These are phyloP conservation scores for Fusarium dimerum DNA, from an alignment of 2,329 filamentous ascomycete species.

Conservation along the genomic window DNA sequence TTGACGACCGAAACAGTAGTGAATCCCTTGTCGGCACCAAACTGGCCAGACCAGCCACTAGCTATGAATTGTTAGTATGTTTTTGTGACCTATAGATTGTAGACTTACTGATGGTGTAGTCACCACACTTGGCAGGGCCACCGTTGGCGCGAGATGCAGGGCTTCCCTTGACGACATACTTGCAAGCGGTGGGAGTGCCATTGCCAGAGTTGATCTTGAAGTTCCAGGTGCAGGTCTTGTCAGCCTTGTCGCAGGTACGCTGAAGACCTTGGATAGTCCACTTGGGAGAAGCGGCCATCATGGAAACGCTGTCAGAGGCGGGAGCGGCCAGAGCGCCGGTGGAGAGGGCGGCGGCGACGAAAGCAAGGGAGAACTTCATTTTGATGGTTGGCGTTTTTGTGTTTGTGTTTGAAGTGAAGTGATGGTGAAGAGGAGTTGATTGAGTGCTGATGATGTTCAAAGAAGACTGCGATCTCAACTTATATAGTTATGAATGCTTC, in stretches of 20 bases:
- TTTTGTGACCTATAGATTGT: background rate
- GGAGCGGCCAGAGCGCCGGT: constrained; percentile 36
- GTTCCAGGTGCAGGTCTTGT: constrained; percentile 45
- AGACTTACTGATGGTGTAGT: constrained; percentile 44
- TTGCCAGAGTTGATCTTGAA: constrained; percentile 47
- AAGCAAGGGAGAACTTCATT: constrained; percentile 46
- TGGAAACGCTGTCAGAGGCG: constrained; percentile 35
- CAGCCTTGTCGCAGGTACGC: constrained; percentile 40
- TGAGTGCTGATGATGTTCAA: background rate
- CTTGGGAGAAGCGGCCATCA: constrained; percentile 40
- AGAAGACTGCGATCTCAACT: background rate
- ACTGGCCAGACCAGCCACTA: constrained; percentile 57
- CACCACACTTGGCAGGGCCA: constrained; percentile 45
- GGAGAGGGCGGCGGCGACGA: constrained; percentile 34
- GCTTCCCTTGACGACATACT: constrained; percentile 32
- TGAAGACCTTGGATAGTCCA: constrained; percentile 44
- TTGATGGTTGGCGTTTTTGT: constrained; percentile 21
- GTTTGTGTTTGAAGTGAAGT: background rate
- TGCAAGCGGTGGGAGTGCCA: constrained; percentile 35
- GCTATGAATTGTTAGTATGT: constrained; percentile 12
- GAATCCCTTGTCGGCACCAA: constrained; percentile 52
- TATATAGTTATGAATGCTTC: background rate
- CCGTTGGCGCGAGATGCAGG: constrained; percentile 39
- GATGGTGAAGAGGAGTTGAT: background rate
- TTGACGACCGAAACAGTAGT: constrained; percentile 52